Evolutionary conservation across 1,284 basidiomycete genomes (phyloP).

Genomic region (Cutaneotrichosporon arboriforme): DNA sequence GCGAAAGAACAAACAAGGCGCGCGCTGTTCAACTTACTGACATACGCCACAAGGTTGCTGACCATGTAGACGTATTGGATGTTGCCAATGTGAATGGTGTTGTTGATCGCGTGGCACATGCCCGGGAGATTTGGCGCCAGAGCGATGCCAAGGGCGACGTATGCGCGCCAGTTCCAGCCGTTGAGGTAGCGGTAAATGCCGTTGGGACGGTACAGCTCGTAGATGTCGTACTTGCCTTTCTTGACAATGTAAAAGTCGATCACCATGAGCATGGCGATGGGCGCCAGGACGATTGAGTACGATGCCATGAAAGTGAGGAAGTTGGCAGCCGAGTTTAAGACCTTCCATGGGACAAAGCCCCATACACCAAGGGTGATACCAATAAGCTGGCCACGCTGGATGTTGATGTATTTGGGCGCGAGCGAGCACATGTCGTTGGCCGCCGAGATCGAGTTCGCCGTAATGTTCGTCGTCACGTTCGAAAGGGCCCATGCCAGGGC

Average conservation of each 20-base stretch:
- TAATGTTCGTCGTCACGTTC: conserved; percentile 69
- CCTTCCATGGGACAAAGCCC: conserved; percentile 49
- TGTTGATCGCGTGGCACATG: conserved; percentile 37
- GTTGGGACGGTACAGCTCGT: conserved; percentile 42
- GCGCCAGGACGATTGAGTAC: conserved; percentile 43
- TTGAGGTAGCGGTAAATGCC: conserved; percentile 42
- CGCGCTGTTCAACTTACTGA: background rate
- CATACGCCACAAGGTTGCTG: conserved; percentile 10
- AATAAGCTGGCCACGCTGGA: conserved; percentile 65
- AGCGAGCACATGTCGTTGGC: conserved; percentile 69
- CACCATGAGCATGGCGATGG: conserved; percentile 42
- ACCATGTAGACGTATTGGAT: conserved; percentile 33
- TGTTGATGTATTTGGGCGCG: conserved; percentile 59
- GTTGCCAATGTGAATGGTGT: conserved; percentile 35
- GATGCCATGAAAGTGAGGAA: conserved; percentile 44
- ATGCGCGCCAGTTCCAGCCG: conserved; percentile 43
- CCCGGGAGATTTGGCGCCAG: conserved; percentile 43
- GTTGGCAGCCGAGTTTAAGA: conserved; percentile 36
- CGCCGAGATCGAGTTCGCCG: conserved; percentile 61
- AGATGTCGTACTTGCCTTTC: conserved; percentile 32
- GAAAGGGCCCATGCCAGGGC: conserved; percentile 62
- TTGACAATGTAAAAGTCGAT: conserved; percentile 41
- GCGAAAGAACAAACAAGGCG: too few species aligned
- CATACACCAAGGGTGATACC: conserved; percentile 68
- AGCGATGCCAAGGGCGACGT: conserved; percentile 31